Base-by-base conservation (phyloP, 2,329 filamentous ascomycete species). In the Apiospora koreana region DNA sequence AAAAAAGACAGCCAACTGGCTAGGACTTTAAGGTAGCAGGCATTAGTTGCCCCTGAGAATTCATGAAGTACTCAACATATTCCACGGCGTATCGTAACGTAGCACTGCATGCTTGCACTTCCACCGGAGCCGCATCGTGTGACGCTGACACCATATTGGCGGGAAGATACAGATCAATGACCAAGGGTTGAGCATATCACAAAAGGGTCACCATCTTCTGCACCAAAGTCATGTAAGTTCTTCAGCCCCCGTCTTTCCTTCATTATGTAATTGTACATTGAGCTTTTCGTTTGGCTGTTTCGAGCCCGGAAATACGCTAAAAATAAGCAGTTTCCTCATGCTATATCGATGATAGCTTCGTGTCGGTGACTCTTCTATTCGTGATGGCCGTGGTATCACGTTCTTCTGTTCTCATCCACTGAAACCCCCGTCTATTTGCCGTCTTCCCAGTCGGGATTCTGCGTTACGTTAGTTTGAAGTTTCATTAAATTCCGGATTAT, bases 371-470 rank as follows among this genome's bases (percentile, higher is more conserved):
- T 67, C 65, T 42, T 48, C 45, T 23, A 38, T 23, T 54, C 45
- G 9, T 38, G 14, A 54, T 41, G n/a, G n/a, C 28, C n/a, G 66
- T 54, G 25, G 28, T 16, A 68, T 48, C 43, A 42, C 66, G 21
- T 35, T 25, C 28, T 45, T 48, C 28, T 38, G 43, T 28, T 42
- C 45, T 41, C 25, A 48, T 54, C n/a, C 45, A 21, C 31, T 25
- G 46, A 41, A 25, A 10, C n/a, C 43, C 18, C 9, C 9, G 21
- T 23, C 74, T 80, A 86, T 79, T 87, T 87, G 70, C 81, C 83
- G 71, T 80, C 82, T 28, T 87, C 85, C 86, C 86, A 88, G 50
- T 88, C 85, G 7, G 86, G 86, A 75, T 88, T 88, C 86, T 88
- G 72, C 25, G 65, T n/a, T 16, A 42, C n/a, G 64, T 74, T 69